A percentile compares a stretch with the other conserved stretches of the same genome.
Evolutionary conservation across 1,139 yeast species (phyloP).

Genomic region (Meyerozyma guilliermondii): DNA sequence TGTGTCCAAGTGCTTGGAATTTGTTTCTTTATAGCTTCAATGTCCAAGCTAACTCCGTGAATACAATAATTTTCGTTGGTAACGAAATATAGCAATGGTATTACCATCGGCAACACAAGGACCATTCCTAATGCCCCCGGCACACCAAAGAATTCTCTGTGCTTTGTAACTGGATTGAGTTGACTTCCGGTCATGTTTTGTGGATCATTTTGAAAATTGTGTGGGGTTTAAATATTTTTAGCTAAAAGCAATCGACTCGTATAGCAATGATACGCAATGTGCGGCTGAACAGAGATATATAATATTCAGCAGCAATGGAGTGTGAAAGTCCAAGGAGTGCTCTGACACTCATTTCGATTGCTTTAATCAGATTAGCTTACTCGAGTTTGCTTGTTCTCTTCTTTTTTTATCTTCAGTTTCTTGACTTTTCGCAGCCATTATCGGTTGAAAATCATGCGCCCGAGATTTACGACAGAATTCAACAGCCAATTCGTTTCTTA

Average conservation of each 20-base stretch:
- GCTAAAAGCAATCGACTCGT: no score
- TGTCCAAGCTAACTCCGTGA: slow-evolving; percentile 36
- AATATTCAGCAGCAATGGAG: no score
- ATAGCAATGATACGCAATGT: no score
- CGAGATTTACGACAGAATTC: no score
- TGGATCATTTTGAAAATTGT: not conserved
- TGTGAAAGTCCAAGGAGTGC: no score
- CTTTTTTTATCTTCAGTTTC: no score
- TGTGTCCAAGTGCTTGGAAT: slow-evolving; percentile 22
- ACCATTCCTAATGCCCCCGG: slow-evolving; percentile 69
- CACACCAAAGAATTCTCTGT: slow-evolving; percentile 73
- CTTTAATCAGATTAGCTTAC: no score
- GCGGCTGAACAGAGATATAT: no score
- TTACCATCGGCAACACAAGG: slow-evolving; percentile 59
- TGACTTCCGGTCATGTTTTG: not conserved
- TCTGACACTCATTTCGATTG: no score
- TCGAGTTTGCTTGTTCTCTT: no score
- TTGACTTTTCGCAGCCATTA: no score
- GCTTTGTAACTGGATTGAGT: slow-evolving; percentile 67
- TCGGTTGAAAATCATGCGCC: no score
- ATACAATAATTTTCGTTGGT: slow-evolving; percentile 51
- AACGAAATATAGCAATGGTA: slow-evolving; percentile 54
- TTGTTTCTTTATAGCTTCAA: slow-evolving; percentile 25
- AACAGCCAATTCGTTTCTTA: not conserved
- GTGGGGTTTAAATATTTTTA: not conserved